A percentile compares a stretch with the other conserved stretches of the same genome.
These are phyloP conservation scores for Nothophytophthora sp. DNA, from an alignment of 352 stramenopile genomes.

Conservation along the genomic window DNA sequence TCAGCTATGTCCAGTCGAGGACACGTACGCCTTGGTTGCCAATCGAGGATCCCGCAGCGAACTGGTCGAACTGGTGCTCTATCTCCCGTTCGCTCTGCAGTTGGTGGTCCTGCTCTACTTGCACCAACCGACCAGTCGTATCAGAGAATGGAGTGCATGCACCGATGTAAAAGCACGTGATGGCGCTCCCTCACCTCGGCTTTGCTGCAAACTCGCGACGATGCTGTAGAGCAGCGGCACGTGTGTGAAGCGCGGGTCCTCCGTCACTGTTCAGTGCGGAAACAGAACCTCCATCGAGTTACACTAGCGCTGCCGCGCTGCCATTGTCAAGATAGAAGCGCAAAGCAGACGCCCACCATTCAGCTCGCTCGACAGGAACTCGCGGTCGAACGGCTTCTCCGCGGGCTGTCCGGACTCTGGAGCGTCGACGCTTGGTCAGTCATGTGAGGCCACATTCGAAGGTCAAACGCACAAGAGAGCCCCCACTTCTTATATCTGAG, in stretches of 20 bases:
- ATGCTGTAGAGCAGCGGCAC: conserved; percentile 88
- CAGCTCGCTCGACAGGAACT: conserved; percentile 85
- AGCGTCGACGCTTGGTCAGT: no score
- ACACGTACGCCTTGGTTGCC: conserved; percentile 12
- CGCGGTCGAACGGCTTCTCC: conserved; percentile 75
- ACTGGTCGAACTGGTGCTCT: conserved; percentile 28
- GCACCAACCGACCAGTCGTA: background rate
- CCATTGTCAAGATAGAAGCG: background rate
- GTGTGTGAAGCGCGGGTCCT: conserved; percentile 66
- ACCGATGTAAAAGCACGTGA: no score
- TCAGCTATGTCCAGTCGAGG: background rate
- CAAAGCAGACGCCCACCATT: conserved; percentile 33
- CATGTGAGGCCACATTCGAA: background rate
- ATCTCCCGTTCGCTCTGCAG: conserved; percentile 11
- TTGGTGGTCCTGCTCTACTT: conserved; percentile 19
- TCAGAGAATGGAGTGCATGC: no score
- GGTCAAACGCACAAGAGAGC: no score
- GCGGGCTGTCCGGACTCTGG: conserved; percentile 82
- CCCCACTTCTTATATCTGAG: no score
- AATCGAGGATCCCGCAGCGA: conserved; percentile 8
- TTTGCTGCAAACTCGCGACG: conserved; percentile 48
- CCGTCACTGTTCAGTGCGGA: conserved; percentile 62
- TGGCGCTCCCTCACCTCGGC: conserved; percentile 12
- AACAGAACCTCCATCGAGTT: background rate
- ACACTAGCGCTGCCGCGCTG: background rate